Evolutionary conservation across 495 filamentous ascomycete species (phyloP).

Genomic region (Penicillium diatomitis): DNA sequence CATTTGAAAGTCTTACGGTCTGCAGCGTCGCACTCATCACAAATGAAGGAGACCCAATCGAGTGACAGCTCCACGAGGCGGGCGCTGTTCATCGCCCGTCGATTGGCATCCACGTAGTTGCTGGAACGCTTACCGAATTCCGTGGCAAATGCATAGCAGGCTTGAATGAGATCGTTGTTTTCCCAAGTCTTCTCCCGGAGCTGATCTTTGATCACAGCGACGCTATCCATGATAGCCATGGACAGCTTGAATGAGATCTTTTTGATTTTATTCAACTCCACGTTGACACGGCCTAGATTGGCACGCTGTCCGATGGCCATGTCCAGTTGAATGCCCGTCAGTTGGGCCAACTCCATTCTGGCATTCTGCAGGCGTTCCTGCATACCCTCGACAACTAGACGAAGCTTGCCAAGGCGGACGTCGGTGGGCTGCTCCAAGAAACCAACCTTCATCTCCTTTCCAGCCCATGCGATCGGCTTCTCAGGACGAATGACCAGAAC

Average conservation of each 20-base stretch:
- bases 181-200: conserved; percentile 60
- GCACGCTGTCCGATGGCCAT: conserved; percentile 87
- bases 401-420: conserved; percentile 75
- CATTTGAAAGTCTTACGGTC: conserved; percentile 94
- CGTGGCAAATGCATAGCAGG: conserved; percentile 97
- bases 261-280: conserved; percentile 88
- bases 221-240: conserved; percentile 99
- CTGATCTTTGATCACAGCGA: conserved; percentile 82
- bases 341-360: conserved; percentile 62
- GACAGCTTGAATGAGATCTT: conserved; percentile 92
- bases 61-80: conserved; percentile 86
- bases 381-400: conserved; percentile 84
- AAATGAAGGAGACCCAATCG: conserved; percentile 96
- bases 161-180: conserved; percentile 93
- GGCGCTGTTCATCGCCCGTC: conserved; percentile 91
- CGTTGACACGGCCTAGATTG: conserved; percentile 84
- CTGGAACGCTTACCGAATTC: conserved; percentile 94
- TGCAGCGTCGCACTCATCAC: conserved; percentile 91
- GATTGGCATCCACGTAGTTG: conserved; percentile 85
- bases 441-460: conserved; percentile 59
- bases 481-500: conserved; percentile 79
- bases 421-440: conserved; percentile 74
- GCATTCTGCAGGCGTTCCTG: conserved; percentile 70
- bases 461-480: conserved; percentile 68
- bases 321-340: conserved; percentile 70